Evolutionary conservation across 495 filamentous ascomycete genomes (phyloP).

Genomic region (Cercophora scortea): DNA sequence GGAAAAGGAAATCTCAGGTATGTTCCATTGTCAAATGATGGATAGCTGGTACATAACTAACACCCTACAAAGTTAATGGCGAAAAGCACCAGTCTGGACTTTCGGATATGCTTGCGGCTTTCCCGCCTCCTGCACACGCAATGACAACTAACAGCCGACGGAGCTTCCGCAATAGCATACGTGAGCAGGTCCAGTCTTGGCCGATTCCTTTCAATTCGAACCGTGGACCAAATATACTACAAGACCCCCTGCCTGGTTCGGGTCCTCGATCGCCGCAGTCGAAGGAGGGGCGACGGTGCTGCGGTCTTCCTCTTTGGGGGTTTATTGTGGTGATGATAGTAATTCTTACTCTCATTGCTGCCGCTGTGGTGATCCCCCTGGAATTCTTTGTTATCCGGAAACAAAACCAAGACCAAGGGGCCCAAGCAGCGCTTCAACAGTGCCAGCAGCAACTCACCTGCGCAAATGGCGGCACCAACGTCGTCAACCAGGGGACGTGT

Average conservation of each 20-base stretch:
- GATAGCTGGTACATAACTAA: not conserved
- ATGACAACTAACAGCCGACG: conserved; percentile 40
- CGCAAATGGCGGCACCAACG: conserved; percentile 71
- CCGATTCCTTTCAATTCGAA: conserved; percentile 25
- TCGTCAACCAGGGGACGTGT: conserved; percentile 58
- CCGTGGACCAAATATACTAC: conserved; percentile 24
- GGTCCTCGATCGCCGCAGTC: conserved; percentile 9
- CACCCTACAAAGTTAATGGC: conserved; percentile 22
- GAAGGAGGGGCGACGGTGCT: conserved; percentile 40
- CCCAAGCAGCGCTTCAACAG: conserved; percentile 26
- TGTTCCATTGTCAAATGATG: conserved; percentile 1
- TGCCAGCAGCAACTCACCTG: conserved; percentile 55
- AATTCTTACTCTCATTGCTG: conserved; percentile 67
- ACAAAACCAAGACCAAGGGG: conserved; percentile 18
- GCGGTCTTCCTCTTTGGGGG: conserved; percentile 75
- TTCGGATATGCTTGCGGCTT: conserved; percentile 85
- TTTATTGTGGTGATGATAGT: conserved; percentile 65
- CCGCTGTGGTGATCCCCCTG: conserved; percentile 80
- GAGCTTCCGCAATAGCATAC: conserved; percentile 32
- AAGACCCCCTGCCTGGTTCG: conserved; percentile 11
- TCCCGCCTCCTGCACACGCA: conserved; percentile 67
- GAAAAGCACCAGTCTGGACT: conserved; percentile 53
- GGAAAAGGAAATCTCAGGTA: conserved; percentile 34
- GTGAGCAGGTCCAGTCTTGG: conserved; percentile 30
- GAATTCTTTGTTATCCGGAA: conserved; percentile 68